phyloP scores from a whole-genome alignment of 495 filamentous ascomycete species.

The Neurospora discreta region DNA sequence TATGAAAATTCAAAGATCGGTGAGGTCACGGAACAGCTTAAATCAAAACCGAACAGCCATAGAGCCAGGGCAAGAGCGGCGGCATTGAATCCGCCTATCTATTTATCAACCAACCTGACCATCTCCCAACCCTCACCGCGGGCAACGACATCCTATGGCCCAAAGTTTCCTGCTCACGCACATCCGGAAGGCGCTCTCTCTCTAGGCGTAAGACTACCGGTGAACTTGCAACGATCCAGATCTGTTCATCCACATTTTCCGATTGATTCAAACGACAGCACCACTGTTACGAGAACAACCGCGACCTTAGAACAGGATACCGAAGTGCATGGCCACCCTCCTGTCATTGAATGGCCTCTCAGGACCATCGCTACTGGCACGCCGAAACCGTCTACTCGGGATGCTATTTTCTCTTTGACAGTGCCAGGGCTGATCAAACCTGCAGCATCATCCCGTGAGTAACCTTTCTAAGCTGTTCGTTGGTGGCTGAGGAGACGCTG shows the following conservation, averaged over 20 bases:
- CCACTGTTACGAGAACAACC: background rate
- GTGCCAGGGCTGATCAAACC: background rate
- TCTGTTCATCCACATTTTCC: slow-evolving; percentile 17
- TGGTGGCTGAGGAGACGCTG: background rate
- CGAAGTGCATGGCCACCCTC: background rate
- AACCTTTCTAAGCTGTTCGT: background rate
- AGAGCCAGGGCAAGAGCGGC: background rate
- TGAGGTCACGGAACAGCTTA: background rate
- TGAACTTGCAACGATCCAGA: slow-evolving; percentile 1
- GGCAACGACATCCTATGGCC: background rate
- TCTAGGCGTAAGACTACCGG: background rate
- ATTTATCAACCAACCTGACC: background rate
- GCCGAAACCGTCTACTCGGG: background rate
- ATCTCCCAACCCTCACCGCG: background rate
- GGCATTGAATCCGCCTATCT: background rate
- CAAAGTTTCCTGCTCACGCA: background rate
- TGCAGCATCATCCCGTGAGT: background rate
- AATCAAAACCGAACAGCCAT: background rate
- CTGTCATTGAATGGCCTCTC: background rate
- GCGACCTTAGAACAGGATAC: background rate
- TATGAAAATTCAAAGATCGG: slow-evolving; percentile 1
- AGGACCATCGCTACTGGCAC: background rate
- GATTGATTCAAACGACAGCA: background rate
- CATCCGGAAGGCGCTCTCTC: background rate
- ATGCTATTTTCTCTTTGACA: background rate